Evolutionary conservation across 352 stramenopile species (phyloP).

Genomic region (Saprolegnia diclina): DNA sequence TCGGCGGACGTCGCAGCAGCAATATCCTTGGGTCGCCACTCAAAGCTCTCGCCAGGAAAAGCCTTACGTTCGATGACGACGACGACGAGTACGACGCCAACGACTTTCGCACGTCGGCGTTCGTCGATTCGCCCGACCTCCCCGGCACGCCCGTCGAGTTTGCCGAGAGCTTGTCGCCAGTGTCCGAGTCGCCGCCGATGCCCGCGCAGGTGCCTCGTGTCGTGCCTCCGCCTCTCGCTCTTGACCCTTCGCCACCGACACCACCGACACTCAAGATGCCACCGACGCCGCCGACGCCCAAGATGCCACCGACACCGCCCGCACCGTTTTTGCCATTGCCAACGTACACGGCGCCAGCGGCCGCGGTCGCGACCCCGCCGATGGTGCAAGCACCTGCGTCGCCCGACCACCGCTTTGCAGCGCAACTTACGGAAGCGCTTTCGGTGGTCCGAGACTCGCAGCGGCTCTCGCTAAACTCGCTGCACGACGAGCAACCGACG

Average conservation of each 20-base stretch:
- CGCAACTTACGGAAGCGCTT: neutral
- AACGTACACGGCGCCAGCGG: neutral
- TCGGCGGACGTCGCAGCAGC: neutral
- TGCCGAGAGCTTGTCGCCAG: conserved; percentile 21
- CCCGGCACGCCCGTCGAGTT: conserved; percentile 12
- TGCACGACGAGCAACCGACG: neutral
- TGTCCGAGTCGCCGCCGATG: neutral
- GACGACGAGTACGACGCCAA: conserved; percentile 13
- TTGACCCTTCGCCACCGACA: neutral
- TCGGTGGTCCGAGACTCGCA: neutral
- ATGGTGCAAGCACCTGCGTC: neutral
- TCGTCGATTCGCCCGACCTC: conserved; percentile 7
- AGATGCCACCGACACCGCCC: neutral
- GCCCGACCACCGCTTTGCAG: conserved; percentile 3
- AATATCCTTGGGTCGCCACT: conserved; percentile 19
- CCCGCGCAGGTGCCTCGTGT: neutral
- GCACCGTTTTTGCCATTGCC: neutral
- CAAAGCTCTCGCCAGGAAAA: neutral
- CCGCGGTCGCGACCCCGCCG: neutral
- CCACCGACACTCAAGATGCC: neutral
- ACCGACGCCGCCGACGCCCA: neutral
- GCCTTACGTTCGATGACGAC: neutral
- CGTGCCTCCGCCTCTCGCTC: neutral
- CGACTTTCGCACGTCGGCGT: conserved; percentile 11
- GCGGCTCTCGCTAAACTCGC: neutral